phyloP scores from a whole-genome alignment of 2,329 filamentous ascomycete genomes.

The Aspergillus sp. region DNA sequence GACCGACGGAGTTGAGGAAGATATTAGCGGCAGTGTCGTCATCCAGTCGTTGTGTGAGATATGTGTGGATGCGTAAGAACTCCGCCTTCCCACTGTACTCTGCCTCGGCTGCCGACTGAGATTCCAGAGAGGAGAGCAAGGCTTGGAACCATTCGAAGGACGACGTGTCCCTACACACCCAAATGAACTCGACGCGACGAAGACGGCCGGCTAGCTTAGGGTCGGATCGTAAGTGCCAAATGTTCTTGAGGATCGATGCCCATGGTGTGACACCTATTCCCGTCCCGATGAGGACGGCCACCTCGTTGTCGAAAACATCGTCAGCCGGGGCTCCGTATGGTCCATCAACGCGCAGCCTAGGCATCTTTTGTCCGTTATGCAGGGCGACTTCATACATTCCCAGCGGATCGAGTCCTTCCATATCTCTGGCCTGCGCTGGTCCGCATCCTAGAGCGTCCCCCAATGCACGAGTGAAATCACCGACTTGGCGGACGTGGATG shows the following conservation, averaged over 20 bases:
- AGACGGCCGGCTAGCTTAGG: constrained; percentile 88
- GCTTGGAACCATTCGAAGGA: constrained; percentile 99
- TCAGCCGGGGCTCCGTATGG: constrained; percentile 96
- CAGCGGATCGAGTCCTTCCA: constrained; percentile 85
- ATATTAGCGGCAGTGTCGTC: constrained; percentile 94
- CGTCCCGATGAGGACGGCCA: constrained; percentile 75
- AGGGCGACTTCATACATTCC: constrained; percentile 98
- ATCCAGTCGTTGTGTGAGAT: constrained; percentile 91
- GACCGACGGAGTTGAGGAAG: constrained; percentile 90
- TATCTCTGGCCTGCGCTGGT: constrained; percentile 80
- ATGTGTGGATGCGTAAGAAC: constrained; percentile 97
- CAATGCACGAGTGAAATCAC: constrained; percentile 92
- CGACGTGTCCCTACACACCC: constrained; percentile 93
- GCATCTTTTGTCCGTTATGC: constrained; percentile 91
- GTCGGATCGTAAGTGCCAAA: constrained; percentile 90
- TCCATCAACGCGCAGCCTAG: constrained; percentile 83
- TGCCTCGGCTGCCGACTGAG: constrained; percentile 73
- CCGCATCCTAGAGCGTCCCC: constrained; percentile 94
- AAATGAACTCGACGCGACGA: constrained; percentile 96
- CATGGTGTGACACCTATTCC: constrained; percentile 87
- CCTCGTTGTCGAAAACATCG: constrained; percentile 93
- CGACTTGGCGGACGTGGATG: constrained; percentile 92
- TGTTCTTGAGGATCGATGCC: constrained; percentile 90
- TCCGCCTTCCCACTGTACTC: constrained; percentile 60
- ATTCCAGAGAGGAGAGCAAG: constrained; percentile 84